These are phyloP conservation scores for Rhynchospora tenuis DNA, from an alignment of 176 grass and related monocot genomes.

Conservation along the genomic window DNA sequence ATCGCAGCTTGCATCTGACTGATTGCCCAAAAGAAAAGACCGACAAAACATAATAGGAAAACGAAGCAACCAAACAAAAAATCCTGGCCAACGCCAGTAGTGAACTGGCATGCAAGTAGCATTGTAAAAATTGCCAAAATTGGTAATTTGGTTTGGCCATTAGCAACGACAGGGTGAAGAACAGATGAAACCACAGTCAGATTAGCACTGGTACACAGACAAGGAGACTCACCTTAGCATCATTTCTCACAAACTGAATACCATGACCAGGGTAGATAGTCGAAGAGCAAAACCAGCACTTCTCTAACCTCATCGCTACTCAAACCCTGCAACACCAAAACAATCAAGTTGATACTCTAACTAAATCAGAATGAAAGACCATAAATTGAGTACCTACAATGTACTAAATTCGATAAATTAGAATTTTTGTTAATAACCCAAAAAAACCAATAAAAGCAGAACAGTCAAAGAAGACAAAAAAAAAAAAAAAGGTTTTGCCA, in stretches of 20 bases:
- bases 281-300: conserved; percentile 99
- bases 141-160: not conserved
- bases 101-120: not conserved
- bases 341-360: not conserved
- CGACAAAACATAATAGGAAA: not conserved
- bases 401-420: too few species aligned
- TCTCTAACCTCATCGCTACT: conserved; percentile 88
- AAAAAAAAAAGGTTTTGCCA: too few species aligned
- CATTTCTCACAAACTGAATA: conserved; percentile 95
- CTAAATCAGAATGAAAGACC: not conserved
- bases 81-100: too few species aligned
- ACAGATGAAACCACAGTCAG: not conserved
- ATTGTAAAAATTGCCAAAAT: not conserved
- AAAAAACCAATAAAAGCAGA: too few species aligned
- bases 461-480: too few species aligned
- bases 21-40: not conserved
- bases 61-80: not conserved
- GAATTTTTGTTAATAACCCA: too few species aligned
- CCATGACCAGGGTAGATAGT: conserved; percentile 85
- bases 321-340: not conserved
- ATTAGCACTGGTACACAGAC: not conserved
- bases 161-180: not conserved
- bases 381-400: too few species aligned
- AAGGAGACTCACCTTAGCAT: conserved; percentile 58
- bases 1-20: not conserved